Evolutionary conservation across 2,329 filamentous ascomycete genomes (phyloP), one percentile per base, ranked within the genome.

Genomic region (Phyllosticta citrichinensis): DNA sequence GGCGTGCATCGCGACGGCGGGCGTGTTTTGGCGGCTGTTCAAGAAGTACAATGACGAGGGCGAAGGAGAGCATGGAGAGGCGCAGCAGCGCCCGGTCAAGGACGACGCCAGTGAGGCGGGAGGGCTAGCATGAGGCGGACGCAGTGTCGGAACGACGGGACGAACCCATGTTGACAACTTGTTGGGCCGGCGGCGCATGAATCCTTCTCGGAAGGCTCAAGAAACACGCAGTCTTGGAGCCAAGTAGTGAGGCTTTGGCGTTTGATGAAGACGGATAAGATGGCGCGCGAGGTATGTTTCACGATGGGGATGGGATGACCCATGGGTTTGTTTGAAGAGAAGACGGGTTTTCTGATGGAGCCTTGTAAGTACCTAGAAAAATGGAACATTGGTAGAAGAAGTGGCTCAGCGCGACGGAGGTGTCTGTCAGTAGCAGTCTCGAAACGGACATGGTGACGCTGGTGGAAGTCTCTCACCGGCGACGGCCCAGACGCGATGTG

Each of bases 21-120:
- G 76, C 30, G 64, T 81, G 60, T 87, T 87, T 72, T 85, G 77
- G 71, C 27, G 75, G 33, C 65, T 75, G 55, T 83, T 81, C 73
- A 73, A 69, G 35, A 62, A 60, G 20, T 58, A 58, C 20, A 52
- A 62, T n/a, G 60, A 33, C 40, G 10, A 22, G 14, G 14, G 33
- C 50, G 40, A 47, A 17, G 12, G 55, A 52, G 11, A 50, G 17
- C n/a, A 40, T 57, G 30, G 14, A 8, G 40, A n/a, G 40, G 40
- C 40, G 35, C 12, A 40, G 40, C 40, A n/a, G 17, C 40, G 17
- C n/a, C 40, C 40, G 40, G 40, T 19, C 17, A 47, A 47, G 8
- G 40, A 47, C n/a, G 40, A 47, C 40, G 40, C 12, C 40, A 57
- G 40, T 35, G 55, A 35, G 22, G 5, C 22, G 22, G 51, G 22